A percentile compares a stretch with the other conserved stretches of the same genome.
phyloP scores from a whole-genome alignment of 2,329 filamentous ascomycete genomes.

The Exophiala sp. region DNA sequence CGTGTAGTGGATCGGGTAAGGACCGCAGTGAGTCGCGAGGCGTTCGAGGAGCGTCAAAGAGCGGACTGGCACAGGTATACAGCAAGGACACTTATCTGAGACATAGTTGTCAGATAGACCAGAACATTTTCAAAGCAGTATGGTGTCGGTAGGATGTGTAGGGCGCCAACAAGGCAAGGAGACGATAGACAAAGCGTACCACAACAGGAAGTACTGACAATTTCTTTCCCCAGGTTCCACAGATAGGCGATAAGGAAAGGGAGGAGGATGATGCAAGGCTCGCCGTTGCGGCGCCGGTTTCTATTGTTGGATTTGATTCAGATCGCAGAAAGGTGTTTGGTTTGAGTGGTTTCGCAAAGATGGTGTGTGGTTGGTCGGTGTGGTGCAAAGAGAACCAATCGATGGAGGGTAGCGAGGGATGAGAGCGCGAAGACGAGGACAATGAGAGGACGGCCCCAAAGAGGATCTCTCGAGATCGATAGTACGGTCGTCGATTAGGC shows the following conservation, averaged over 20 bases:
- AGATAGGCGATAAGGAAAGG: slow-evolving; percentile 20
- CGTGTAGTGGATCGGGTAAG: slow-evolving; percentile 7
- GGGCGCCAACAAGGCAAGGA: slow-evolving; percentile 11
- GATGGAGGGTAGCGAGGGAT: slow-evolving; percentile 15
- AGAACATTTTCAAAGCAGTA: background rate
- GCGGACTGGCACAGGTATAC: slow-evolving; percentile 18
- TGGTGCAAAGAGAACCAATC: slow-evolving; percentile 23
- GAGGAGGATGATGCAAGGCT: slow-evolving; percentile 22
- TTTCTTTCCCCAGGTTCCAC: slow-evolving; percentile 22
- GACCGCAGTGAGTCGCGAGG: slow-evolving; percentile 5
- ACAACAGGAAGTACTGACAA: slow-evolving; percentile 6
- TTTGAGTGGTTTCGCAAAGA: slow-evolving; percentile 2
- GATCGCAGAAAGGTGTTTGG: slow-evolving; percentile 3
- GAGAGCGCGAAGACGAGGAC: slow-evolving; percentile 20
- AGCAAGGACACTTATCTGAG: slow-evolving; percentile 18
- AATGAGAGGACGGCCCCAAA: slow-evolving; percentile 13
- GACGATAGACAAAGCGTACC: slow-evolving; percentile 10
- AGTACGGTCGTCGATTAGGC: slow-evolving; percentile 1
- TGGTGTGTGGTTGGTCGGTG: slow-evolving; percentile 20
- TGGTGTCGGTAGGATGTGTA: background rate
- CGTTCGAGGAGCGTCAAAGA: slow-evolving; percentile 6
- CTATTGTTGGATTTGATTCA: slow-evolving; percentile 24
- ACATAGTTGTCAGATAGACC: slow-evolving; percentile 10
- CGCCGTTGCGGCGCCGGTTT: slow-evolving; percentile 8
- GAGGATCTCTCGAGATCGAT: slow-evolving; percentile 16